Evolutionary conservation across 306 rosid genomes (phyloP), one percentile per base, ranked within the genome.

Genomic region (Geum urbanum): DNA sequence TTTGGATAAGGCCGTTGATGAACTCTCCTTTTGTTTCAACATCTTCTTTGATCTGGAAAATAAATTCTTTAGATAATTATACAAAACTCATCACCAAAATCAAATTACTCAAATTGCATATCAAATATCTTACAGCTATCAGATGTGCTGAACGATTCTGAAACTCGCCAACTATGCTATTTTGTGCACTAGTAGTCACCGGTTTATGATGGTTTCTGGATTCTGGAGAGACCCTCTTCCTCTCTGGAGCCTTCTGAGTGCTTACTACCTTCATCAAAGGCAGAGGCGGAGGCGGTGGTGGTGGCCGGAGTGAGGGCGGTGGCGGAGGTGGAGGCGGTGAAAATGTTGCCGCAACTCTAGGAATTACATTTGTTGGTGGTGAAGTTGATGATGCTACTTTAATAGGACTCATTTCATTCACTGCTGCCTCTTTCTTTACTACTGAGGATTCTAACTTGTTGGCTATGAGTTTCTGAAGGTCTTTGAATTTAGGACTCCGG

Each of bases 111-210:
- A 51, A 56, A 68, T 40, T 45, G 27, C 53, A 58, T 58, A 40
- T 4, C 41, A 20, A 49, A 77, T 63, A 66, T 51, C 98, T 90
- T 82, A 92, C 96, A 18, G 96, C 96, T 79, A 88, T 80, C 40
- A 92, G 91, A 88, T 92, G 96, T 1, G 96, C 87, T 6, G 98
- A 92, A 72, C 98, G 98, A 77, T 85, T 92, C 67, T 92, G 92
- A 76, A 92, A 88, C 86, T 92, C 98, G 69, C 96, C 96, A 32
- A 92, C 96, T 77, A 92, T 88, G 88, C 96, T 88, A 74, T 79
- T 86, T 59, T 92, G 98, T 63, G 87, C 96, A 80, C 80, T 85
- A 74, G 48, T 58, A 67, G 83, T 83, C 16, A 75, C 70, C 3
- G 86, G 87, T 65, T 77, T 79, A 50, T 76, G 83, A 70, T 66